phyloP scores from a whole-genome alignment of 2,329 filamentous ascomycete genomes.

The Macrophomina tecta region DNA sequence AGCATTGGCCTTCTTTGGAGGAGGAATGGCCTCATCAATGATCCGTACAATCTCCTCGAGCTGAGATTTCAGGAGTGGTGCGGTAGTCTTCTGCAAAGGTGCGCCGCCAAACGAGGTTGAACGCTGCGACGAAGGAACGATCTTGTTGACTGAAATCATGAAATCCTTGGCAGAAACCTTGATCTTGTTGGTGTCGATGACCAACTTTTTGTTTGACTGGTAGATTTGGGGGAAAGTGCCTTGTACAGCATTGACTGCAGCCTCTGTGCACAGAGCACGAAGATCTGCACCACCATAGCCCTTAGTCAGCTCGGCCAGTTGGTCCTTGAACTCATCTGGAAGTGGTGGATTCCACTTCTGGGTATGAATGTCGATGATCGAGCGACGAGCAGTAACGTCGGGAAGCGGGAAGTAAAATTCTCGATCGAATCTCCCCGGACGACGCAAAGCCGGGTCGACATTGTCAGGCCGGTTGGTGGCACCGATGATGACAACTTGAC shows the following conservation, averaged over 20 bases:
- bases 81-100: slow-evolving; percentile 78
- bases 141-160: slow-evolving; percentile 95
- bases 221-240: slow-evolving; percentile 97
- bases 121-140: slow-evolving; percentile 92
- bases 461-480: slow-evolving; percentile 98
- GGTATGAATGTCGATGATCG: slow-evolving; percentile 95
- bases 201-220: slow-evolving; percentile 82
- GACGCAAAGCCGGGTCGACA: slow-evolving; percentile 91
- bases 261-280: slow-evolving; percentile 92
- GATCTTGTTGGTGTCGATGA: slow-evolving; percentile 86
- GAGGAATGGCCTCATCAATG: slow-evolving; percentile 78
- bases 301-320: slow-evolving; percentile 87
- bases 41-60: slow-evolving; percentile 71
- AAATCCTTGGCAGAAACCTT: slow-evolving; percentile 91
- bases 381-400: slow-evolving; percentile 76
- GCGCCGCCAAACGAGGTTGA: slow-evolving; percentile 84
- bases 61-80: slow-evolving; percentile 78
- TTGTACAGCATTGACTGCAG: slow-evolving; percentile 93
- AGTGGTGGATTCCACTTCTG: slow-evolving; percentile 86
- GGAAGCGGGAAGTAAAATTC: slow-evolving; percentile 98
- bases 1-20: slow-evolving; percentile 84
- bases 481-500: slow-evolving; percentile 97
- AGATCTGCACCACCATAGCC: slow-evolving; percentile 97
- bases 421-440: slow-evolving; percentile 92
- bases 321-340: slow-evolving; percentile 76